Base-by-base conservation (phyloP, 139 green algal genomes). In the Micromonas pusilla region DNA sequence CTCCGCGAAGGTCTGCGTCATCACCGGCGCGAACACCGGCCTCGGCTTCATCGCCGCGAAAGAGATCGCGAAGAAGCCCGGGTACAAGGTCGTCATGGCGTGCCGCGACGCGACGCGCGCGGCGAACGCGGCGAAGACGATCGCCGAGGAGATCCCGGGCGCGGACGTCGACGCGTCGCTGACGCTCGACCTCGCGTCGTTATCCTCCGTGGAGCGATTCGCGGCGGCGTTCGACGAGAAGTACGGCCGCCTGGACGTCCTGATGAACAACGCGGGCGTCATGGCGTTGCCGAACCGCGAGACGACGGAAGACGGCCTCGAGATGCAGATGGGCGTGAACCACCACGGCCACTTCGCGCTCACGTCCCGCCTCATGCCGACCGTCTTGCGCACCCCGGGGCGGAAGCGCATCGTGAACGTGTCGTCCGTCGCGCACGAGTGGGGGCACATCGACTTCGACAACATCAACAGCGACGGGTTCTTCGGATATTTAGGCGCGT, bases 371-470 rank as follows among this genome's bases (percentile, higher is more conserved):
- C 37, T 84, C n/a, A n/a, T 82, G 16, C 37, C 36, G 38, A 3
- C n/a, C 33, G 76, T 83, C 39, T 3, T 70, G 9, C 21, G 32
- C 1, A 66, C 75, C 4, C 67, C 67, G 20, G 33, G 16, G 60
- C 34, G 23, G 19, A 53, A 52, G 31, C 83, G 92, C 36, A 88
- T 96, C 57, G 86, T 97, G 75, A 94, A 91, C 66, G 90, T 97
- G 5, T 76, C 86, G 28, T 94, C 88, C 0, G 68, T 83, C 0
- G 92, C 92, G 0, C 92, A 97, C 83, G 32, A 68, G 26, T 91
- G 91, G 76, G 64, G 90, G 88, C 26, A 28, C 13, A 2, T 62
- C 1, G 38, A 72, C 66, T 73, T 73, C 20, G 2, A 57, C 3
- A 75, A 75, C 68, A 28, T 36, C 23, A 75, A 75, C 37, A 62